A percentile compares a stretch with the other conserved stretches of the same genome.
phyloP scores from a whole-genome alignment of 805 yeast genomes.

The Schwanniomyces vanrijiae region DNA sequence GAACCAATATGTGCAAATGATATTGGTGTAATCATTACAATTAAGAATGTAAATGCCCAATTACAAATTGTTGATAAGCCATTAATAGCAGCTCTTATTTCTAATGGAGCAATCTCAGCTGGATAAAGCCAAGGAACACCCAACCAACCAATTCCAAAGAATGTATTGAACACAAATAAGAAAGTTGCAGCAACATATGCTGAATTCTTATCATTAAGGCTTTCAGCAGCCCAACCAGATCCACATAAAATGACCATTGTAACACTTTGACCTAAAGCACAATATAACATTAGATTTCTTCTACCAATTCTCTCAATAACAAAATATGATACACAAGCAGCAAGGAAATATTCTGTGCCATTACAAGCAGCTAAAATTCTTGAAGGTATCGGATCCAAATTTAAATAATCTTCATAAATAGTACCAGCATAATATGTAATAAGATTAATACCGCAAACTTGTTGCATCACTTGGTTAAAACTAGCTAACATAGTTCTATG shows the following conservation, averaged over 20 bases:
- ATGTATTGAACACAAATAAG: constrained; percentile 46
- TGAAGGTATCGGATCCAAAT: constrained; percentile 34
- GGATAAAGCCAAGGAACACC: constrained; percentile 61
- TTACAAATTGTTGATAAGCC: constrained; percentile 58
- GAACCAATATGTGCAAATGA: constrained; percentile 47
- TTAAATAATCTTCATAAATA: constrained; percentile 42
- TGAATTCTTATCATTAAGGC: constrained; percentile 22
- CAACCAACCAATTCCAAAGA: constrained; percentile 57
- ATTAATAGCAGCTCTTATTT: constrained; percentile 50
- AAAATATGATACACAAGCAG: constrained; percentile 5
- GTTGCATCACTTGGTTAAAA: constrained; percentile 48
- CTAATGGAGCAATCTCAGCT: constrained; percentile 58
- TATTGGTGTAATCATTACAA: constrained; percentile 65
- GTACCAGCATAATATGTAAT: constrained; percentile 46
- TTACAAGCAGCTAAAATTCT: constrained; percentile 36
- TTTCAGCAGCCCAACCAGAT: constrained; percentile 40
- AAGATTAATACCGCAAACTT: constrained; percentile 50
- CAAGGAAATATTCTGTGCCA: constrained; percentile 37
- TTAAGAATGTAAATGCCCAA: constrained; percentile 59
- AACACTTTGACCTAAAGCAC: constrained; percentile 31
- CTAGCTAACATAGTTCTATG: constrained; percentile 46
- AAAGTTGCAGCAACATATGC: constrained; percentile 71
- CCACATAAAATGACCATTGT: constrained; percentile 52
- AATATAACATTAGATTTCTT: background rate
- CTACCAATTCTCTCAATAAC: background rate